Evolutionary conservation across 2,329 filamentous ascomycete species (phyloP).

Genomic region (Trichoderma lentiforme): DNA sequence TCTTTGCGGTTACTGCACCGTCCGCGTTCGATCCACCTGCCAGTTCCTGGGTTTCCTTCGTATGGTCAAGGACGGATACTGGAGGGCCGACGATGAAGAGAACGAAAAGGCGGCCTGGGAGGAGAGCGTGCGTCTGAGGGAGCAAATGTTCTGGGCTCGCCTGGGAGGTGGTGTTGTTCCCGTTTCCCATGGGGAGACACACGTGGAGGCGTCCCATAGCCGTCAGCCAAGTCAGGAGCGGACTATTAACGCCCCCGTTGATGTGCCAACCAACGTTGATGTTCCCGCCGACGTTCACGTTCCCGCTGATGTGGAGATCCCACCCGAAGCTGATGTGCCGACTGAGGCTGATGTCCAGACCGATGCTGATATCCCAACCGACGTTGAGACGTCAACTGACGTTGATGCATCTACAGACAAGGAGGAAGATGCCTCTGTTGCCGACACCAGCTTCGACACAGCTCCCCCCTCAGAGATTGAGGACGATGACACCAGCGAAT

Average conservation of each 20-base stretch:
- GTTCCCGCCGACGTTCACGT: background rate
- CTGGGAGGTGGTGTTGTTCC: constrained; percentile 90
- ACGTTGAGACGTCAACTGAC: background rate
- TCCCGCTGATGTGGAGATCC: background rate
- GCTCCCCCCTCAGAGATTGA: constrained; percentile 2
- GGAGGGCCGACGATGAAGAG: constrained; percentile 77
- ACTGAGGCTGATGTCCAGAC: background rate
- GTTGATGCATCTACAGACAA: background rate
- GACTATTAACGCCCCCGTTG: background rate
- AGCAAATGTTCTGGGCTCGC: constrained; percentile 96
- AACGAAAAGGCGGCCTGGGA: constrained; percentile 91
- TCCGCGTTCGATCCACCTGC: constrained; percentile 79
- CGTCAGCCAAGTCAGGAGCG: constrained; percentile 35
- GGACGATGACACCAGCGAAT: constrained; percentile 15
- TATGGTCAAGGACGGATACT: constrained; percentile 89
- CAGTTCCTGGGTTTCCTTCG: constrained; percentile 90
- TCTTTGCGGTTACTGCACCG: constrained; percentile 83
- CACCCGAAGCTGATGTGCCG: background rate
- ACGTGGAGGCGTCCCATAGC: constrained; percentile 33
- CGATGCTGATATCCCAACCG: background rate
- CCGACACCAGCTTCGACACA: constrained; percentile 1
- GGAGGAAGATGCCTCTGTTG: background rate
- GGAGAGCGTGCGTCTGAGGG: constrained; percentile 81
- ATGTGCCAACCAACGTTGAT: background rate
- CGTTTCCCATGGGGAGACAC: constrained; percentile 35